Conservation (phyloP, 495 filamentous ascomycete species). For the Xylaria nigripes region DNA sequence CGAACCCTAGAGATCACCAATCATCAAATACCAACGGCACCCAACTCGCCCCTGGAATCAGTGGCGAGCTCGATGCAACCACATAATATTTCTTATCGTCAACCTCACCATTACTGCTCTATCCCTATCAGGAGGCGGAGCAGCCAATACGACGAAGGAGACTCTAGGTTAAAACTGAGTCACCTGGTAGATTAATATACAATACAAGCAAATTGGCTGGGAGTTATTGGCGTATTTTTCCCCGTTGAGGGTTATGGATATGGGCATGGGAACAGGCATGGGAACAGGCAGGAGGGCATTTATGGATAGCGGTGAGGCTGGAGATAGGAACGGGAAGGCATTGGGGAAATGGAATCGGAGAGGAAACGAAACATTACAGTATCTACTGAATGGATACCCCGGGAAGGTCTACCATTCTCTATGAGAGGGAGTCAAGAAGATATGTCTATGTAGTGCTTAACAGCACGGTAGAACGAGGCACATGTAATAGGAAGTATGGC, state of each 20-base stretch:
- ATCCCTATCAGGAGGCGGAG: not conserved
- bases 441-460: not conserved
- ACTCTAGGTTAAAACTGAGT: slow-evolving; percentile 9
- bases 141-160: slow-evolving; percentile 7
- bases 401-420: not conserved
- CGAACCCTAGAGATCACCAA: not conserved
- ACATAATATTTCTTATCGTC: not conserved
- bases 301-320: too few relatives aligned
- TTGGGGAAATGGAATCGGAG: not conserved
- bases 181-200: slow-evolving; percentile 9
- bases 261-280: slow-evolving; percentile 1
- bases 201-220: not conserved
- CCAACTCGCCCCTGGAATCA: slow-evolving; percentile 22
- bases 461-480: not conserved
- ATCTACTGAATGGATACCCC: not conserved
- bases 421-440: not conserved
- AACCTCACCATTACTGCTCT: not conserved
- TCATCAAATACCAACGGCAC: slow-evolving; percentile 23
- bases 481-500: not conserved
- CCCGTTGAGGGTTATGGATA: not conserved
- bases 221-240: slow-evolving; percentile 3
- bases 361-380: not conserved
- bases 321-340: not conserved
- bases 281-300: not conserved
- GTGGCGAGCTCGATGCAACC: not conserved